Evolutionary conservation across 768 basidiomycete genomes (phyloP), one percentile per base, ranked within the genome.

Genomic region (Rhodotorula sphaerocarpa): DNA sequence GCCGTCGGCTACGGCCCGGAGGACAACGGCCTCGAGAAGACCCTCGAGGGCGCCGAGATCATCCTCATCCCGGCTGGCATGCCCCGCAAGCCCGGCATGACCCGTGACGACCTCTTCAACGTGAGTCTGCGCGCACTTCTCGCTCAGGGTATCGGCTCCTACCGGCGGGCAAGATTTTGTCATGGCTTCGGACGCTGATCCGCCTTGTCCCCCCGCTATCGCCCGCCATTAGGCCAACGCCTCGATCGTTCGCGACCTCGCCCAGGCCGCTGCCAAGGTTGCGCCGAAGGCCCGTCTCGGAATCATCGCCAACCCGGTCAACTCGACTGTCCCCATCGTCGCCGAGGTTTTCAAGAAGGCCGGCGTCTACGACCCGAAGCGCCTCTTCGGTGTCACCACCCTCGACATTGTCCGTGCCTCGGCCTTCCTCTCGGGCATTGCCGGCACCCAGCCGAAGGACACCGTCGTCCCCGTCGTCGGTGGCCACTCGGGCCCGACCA

Each of bases 61-160:
- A 85, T 97, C 70, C 87, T 97, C 67, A 95, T 97, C 75, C 95
- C 95, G 62, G 95, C 95, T 78, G 95, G 95, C 83, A 93, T 99
- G 66, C 95, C 95, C 69, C 82, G 95, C 76, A 99, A 99, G 72
- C 71, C 73, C 50, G 72, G 74, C 56, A 93, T 92, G 90, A 90
- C 88, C 78, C 88, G 90, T 79, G 90, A 92, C 74, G 90, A 92
- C 73, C 86, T 92, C 55, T 92, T 92, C 83, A 91, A 90, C 79
- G 87, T 88, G 74, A 78, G 27, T 41, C 27, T 10, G 7, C 30
- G 11, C 18, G 27, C 7, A 4, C 21, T 4, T 25, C 16, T 10
- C 18, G 18, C 23, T 25, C 10, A 27, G 28, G 16, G 36, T n/a
- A n/a, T n/a, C n/a, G n/a, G n/a, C n/a, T n/a, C n/a, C n/a, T n/a